Evolutionary conservation across 768 basidiomycete species (phyloP), one percentile per base, ranked within the genome.

Genomic region (Baorangia bicolor): DNA sequence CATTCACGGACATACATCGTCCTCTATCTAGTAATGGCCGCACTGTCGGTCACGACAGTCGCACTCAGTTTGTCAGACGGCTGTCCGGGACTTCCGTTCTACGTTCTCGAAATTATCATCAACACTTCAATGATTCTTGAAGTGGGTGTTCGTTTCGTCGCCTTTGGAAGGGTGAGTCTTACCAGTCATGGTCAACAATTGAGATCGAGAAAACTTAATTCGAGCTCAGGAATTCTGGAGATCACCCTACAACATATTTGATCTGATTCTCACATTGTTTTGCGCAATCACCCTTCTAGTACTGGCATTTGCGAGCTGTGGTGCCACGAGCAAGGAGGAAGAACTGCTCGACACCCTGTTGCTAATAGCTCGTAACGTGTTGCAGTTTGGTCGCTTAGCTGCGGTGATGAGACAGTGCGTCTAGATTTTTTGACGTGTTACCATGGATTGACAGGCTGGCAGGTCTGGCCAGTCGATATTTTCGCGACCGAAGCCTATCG

Each of bases 71-170:
- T 95, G 53, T 80, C 83, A 41, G 86, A 90, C 62, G 92, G 87
- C 27, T 97, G 94, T 64, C 94, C 94, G 7, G 90, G 88, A 5
- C 63, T 88, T n/a, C 75, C 90, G 5, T 97, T 97, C 74, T 97
- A 92, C 72, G 73, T 95, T 28, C 79, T 97, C 63, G 94, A 97
- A 73, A 72, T 96, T 42, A 85, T 96, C 69, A 83, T 96, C 71
- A 95, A 96, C 67, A 79, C 81, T 0, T 80, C 91, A 11, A 96
- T 98, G 95, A 98, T 98, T 56, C 70, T 89, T 25, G 97, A 99
- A 77, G 97, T 99, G 18, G 81, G 79, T 2, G 90, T 96, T 56
- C 85, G 97, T 38, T 88, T 98, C 69, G 78, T 98, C 55, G 97
- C 97, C 2, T 90, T 97, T 65, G 96, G 96, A 57, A 82, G 84